Percentiles rank a stretch among this genome's conserved stretches.
Evolutionary conservation across 805 yeast genomes (phyloP).

Genomic region (Lachancea lanzarotensis): DNA sequence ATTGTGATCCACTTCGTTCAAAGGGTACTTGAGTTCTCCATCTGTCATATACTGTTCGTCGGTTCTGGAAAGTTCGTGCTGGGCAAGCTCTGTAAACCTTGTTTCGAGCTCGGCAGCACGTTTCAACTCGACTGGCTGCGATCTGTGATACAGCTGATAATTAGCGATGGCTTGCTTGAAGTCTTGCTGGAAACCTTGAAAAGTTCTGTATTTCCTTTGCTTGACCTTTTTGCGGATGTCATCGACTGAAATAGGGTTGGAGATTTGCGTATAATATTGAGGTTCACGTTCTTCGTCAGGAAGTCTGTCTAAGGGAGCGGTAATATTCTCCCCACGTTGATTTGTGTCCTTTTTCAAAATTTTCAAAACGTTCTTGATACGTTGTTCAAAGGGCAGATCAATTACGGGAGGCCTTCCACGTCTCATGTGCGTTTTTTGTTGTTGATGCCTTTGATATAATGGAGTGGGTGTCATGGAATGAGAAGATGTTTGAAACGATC

Average conservation of each 20-base stretch:
- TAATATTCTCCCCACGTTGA: slow-evolving; percentile 40
- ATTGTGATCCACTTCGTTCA: slow-evolving; percentile 65
- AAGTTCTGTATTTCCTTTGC: slow-evolving; percentile 70
- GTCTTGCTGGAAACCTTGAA: slow-evolving; percentile 72
- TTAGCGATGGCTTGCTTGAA: slow-evolving; percentile 68
- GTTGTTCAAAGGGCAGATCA: slow-evolving; percentile 59
- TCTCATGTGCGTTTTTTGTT: slow-evolving; percentile 27
- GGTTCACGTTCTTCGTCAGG: slow-evolving; percentile 56
- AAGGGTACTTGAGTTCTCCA: slow-evolving; percentile 66
- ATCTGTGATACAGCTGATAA: slow-evolving; percentile 57
- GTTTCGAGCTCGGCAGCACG: slow-evolving; percentile 61
- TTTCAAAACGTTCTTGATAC: slow-evolving; percentile 82
- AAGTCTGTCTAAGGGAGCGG: slow-evolving; percentile 70
- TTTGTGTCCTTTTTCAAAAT: slow-evolving; percentile 68
- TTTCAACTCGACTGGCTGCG: slow-evolving; percentile 49
- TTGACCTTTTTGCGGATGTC: slow-evolving; percentile 79
- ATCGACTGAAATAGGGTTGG: slow-evolving; percentile 59
- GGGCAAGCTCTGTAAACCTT: slow-evolving; percentile 49
- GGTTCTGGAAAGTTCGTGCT: slow-evolving; percentile 70
- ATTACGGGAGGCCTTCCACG: slow-evolving; percentile 34
- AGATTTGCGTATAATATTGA: slow-evolving; percentile 42
- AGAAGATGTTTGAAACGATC: slow-evolving; percentile 8
- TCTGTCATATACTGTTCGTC: slow-evolving; percentile 65
- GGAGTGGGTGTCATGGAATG: slow-evolving; percentile 25
- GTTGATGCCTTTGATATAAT: slow-evolving; percentile 16